Conservation (phyloP, 345 rosid genomes). For the Erysimum cheiranthoides region DNA sequence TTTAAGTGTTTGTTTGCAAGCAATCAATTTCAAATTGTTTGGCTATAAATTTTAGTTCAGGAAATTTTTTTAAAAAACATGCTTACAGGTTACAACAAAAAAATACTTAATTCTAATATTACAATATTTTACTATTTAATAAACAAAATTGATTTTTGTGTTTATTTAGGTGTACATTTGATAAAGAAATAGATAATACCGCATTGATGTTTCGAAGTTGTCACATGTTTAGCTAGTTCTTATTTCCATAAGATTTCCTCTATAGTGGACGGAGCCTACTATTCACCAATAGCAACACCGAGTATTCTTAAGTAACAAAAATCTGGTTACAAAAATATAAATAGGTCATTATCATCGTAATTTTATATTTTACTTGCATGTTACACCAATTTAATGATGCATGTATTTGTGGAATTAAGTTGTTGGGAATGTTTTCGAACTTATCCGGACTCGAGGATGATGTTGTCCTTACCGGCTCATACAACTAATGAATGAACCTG, state of each 20-base stretch:
- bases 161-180: too few species aligned
- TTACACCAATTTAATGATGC: neutral
- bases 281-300: neutral
- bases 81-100: too few species aligned
- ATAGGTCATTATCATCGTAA: neutral
- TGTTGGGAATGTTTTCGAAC: neutral
- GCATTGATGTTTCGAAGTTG: neutral
- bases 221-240: neutral
- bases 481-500: neutral
- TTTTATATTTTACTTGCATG: neutral
- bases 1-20: neutral
- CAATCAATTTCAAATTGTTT: neutral
- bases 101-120: too few species aligned
- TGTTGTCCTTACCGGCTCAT: conserved; percentile 17
- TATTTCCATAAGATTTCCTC: neutral
- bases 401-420: neutral
- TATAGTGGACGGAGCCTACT: neutral
- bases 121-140: too few species aligned
- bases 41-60: neutral
- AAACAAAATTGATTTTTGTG: too few species aligned
- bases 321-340: neutral
- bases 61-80: too few species aligned
- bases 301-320: neutral
- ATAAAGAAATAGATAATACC: neutral
- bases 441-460: neutral